phyloP scores from a whole-genome alignment of 768 basidiomycete genomes.

The Boletus insuetus region DNA sequence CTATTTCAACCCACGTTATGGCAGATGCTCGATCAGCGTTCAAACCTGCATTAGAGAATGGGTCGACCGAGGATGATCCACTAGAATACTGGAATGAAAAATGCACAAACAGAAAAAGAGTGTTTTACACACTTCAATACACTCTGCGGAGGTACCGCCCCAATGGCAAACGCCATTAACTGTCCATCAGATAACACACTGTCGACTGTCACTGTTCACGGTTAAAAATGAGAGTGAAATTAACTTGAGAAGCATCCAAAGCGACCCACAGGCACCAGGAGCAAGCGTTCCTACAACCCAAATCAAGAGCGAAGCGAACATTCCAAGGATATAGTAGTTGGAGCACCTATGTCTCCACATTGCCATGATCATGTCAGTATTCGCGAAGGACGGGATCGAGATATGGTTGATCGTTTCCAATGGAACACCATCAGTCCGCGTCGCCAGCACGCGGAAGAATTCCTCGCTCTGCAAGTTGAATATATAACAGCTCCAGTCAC shows the following conservation, averaged over 20 bases:
- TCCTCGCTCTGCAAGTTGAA: constrained; percentile 20
- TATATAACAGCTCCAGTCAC: neutral
- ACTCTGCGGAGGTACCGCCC: constrained; percentile 20
- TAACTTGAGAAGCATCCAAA: neutral
- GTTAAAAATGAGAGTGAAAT: neutral
- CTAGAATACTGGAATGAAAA: constrained; percentile 4
- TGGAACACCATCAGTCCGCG: constrained; percentile 18
- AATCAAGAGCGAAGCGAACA: constrained; percentile 18
- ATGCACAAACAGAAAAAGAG: neutral
- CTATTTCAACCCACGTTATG: constrained; percentile 26
- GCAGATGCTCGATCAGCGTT: constrained; percentile 18
- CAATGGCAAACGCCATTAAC: constrained; percentile 23
- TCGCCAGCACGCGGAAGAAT: constrained; percentile 25
- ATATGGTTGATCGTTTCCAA: constrained; percentile 21
- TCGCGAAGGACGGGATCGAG: constrained; percentile 24
- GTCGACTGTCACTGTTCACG: constrained; percentile 17
- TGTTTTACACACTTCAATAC: constrained; percentile 23
- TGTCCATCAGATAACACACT: constrained; percentile 21
- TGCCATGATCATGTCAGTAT: constrained; percentile 9
- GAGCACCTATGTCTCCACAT: constrained; percentile 20
- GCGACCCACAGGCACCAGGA: constrained; percentile 25
- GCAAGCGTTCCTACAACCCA: constrained; percentile 21
- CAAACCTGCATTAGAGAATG: constrained; percentile 1
- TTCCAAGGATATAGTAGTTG: constrained; percentile 19
- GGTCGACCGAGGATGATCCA: neutral